Evolutionary conservation across 805 yeast species (phyloP), one percentile per base, ranked within the genome.

Genomic region (Sugiyamaella mastotermitis): DNA sequence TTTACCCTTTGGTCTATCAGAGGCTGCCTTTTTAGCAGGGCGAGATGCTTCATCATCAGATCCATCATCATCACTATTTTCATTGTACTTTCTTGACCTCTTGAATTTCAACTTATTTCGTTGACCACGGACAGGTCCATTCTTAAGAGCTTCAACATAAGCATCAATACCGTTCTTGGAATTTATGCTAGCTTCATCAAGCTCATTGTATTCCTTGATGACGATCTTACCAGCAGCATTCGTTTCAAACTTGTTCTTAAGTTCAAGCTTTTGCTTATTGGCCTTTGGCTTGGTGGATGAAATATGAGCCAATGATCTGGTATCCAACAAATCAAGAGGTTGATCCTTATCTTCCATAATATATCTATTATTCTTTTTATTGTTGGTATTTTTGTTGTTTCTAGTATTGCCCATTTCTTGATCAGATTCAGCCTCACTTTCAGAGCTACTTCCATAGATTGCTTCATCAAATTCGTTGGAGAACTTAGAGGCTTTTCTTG

Each of bases 71-170:
- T 71, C 80, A 33, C 68, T 74, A 25, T 72, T 76, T 16, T 72
- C 71, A 16, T 64, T 68, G 21, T 71, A 71, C 35, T 68, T 67
- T 38, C 69, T 68, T 35, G 76, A 72, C 58, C 81, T 78, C 64
- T 82, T 84, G 66, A 77, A 90, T 64, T 87, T 90, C 71, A 90
- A 74, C 65, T 78, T 86, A 62, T 88, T 88, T 66, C 76, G 78
- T 68, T 85, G 96, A 42, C 97, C 96, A 62, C 95, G 80, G 3
- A 87, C 78, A 21, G 97, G 97, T 17, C 92, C 97, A 51, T 82
- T 83, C 59, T 76, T 81, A 17, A 92, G 86, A 5, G 98, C 98
- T 46, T 87, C 96, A 48, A 87, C 74, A 58, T 92, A 92, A 0
- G 97, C 97, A 56, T 83, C 83, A 48, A 90, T 75, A 13, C 96